These are phyloP conservation scores for Globisporangium parvum DNA, from an alignment of 352 stramenopile species.

Conservation along the genomic window DNA sequence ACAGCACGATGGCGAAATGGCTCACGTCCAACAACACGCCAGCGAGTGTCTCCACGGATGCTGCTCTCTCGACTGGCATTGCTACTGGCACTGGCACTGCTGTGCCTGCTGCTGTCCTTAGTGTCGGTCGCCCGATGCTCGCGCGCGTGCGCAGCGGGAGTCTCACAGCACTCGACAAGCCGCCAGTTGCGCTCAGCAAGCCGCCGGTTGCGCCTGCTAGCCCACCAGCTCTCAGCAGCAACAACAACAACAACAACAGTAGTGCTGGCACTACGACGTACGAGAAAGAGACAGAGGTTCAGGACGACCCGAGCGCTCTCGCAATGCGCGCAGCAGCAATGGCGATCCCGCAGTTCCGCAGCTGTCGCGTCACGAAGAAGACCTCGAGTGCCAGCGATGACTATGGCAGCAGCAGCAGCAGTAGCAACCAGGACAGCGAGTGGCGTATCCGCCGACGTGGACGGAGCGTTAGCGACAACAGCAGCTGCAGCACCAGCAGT, in stretches of 20 bases:
- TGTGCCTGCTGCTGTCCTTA: not conserved
- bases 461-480: conserved; percentile 64
- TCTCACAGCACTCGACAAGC: conserved; percentile 12
- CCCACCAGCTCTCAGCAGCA: not conserved
- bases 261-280: not conserved
- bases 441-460: conserved; percentile 30
- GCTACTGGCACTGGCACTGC: not conserved
- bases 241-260: not conserved
- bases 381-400: not conserved
- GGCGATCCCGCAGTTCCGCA: not conserved
- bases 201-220: no score
- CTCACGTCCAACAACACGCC: not conserved
- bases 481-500: conserved; percentile 47
- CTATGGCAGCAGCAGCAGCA: not conserved
- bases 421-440: conserved; percentile 20
- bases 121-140: conserved; percentile 3
- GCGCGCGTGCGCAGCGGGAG: conserved; percentile 12
- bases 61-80: no score
- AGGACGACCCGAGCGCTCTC: not conserved
- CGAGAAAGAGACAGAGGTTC: not conserved
- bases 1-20: conserved; percentile 13
- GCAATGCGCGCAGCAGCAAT: not conserved
- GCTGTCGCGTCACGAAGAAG: conserved; percentile 1
- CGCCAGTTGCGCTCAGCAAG: not conserved
- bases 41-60: not conserved